phyloP scores from a whole-genome alignment of 2,329 filamentous ascomycete species.

The Magnaporthales sp. region DNA sequence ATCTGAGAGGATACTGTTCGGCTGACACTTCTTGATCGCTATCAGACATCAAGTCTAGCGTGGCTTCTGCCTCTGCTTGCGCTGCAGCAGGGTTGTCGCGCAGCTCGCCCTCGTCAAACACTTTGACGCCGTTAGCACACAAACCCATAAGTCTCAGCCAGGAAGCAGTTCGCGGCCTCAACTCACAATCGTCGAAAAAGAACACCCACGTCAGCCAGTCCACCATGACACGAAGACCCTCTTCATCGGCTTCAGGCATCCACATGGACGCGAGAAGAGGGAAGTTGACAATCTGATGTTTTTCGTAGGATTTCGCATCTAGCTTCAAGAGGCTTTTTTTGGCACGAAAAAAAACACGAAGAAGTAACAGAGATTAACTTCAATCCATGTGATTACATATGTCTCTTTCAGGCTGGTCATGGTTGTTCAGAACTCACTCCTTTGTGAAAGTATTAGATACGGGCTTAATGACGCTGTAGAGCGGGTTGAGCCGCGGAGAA shows the following conservation, averaged over 20 bases:
- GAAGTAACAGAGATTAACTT: no score
- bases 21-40: not conserved
- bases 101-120: slow-evolving; percentile 4
- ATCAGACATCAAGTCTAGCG: slow-evolving; percentile 1
- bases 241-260: slow-evolving; percentile 3
- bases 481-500: not conserved
- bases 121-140: not conserved
- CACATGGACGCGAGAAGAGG: slow-evolving; percentile 1
- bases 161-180: not conserved
- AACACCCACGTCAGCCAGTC: slow-evolving; percentile 5
- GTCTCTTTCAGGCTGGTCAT: no score
- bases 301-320: not conserved
- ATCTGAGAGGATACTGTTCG: not conserved
- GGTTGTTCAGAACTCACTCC: no score
- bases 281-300: slow-evolving; percentile 3
- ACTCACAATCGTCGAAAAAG: slow-evolving; percentile 4
- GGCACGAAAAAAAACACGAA: not conserved
- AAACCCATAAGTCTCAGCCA: no score
- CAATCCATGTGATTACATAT: no score
- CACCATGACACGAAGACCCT: slow-evolving; percentile 4
- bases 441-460: not conserved
- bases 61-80: slow-evolving; percentile 2
- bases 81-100: not conserved
- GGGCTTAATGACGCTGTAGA: not conserved
- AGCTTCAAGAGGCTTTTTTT: not conserved